Evolutionary conservation across 306 rosid species (phyloP).

Genomic region (Pyrus betulifolia): DNA sequence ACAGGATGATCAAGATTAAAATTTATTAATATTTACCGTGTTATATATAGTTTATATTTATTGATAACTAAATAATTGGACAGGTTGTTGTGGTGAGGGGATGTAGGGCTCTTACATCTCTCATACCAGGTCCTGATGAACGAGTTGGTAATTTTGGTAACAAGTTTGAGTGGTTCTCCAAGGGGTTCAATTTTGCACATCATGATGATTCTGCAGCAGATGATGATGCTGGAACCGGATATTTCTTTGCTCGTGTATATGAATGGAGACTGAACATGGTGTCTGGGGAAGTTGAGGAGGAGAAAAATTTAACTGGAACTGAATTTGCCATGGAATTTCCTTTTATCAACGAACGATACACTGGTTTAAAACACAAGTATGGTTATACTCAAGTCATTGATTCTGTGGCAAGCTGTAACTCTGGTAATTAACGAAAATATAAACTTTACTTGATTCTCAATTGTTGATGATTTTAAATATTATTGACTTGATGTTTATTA

Average conservation of each 20-base stretch:
- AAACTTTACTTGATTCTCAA: neutral
- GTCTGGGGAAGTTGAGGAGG: slow-evolving; percentile 41
- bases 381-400: slow-evolving; percentile 56
- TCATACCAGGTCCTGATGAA: slow-evolving; percentile 44
- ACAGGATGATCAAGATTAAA: too few species aligned
- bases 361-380: slow-evolving; percentile 41
- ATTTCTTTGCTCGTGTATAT: slow-evolving; percentile 21
- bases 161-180: slow-evolving; percentile 27
- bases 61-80: neutral
- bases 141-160: slow-evolving; percentile 21
- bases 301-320: slow-evolving; percentile 29
- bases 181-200: neutral
- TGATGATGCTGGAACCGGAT: neutral
- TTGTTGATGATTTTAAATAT: neutral
- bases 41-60: too few species aligned
- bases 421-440: slow-evolving; percentile 20
- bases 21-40: too few species aligned
- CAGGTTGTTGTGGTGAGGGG: slow-evolving; percentile 76
- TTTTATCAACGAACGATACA: slow-evolving; percentile 37
- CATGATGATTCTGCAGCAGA: neutral
- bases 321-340: slow-evolving; percentile 57
- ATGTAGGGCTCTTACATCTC: slow-evolving; percentile 49
- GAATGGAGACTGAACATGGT: slow-evolving; percentile 64
- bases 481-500: neutral
- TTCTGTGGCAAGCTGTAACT: slow-evolving; percentile 27